Evolutionary conservation across 495 filamentous ascomycete species (phyloP), one percentile per base, ranked within the genome.

Genomic region (Xanthoparmelia taractica): DNA sequence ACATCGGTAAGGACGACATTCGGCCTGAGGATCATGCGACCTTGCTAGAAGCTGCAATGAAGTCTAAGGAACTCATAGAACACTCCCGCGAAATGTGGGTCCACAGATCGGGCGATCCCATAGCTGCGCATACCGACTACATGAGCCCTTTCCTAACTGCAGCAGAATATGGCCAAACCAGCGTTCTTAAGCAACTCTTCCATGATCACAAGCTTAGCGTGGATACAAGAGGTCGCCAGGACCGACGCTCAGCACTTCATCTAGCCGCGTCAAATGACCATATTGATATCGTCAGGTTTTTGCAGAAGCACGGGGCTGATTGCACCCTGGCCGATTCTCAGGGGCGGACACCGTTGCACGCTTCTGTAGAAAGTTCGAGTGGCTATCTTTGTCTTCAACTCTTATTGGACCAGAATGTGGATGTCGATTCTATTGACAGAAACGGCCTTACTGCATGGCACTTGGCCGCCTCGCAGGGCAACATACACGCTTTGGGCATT

Each of bases 241-340:
- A 37, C 31, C 37, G 20, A 59, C n/a, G 38, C 11, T 47, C 62
- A 5, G 52, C 52, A 10, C 60, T 63, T 18, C 61, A 63, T 45
- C n/a, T 38, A 31, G 61, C 61, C 36, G 37, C 38, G 38, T 25
- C 56, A 29, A 57, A 8, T 58, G 61, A 45, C 25, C 31, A 67
- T 31, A 36, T 55, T 33, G 23, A 62, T 0, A 38, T 67, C 18
- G 54, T 69, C 27, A 15, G 40, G 41, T 34, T 65, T 48, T 37
- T 69, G 17, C 31, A 63, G 15, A 45, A 61, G 27, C 37, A 58
- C 7, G 66, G 67, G 12, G 67, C 58, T 15, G 66, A 67, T 58
- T 31, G 31, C 31, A 52, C 56, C 60, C 18, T 50, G 38, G 31
- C 29, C 15, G 65, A 67, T 50, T 15, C 15, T 58, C 33, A 65